Base-by-base conservation (phyloP, 1,284 basidiomycete species). In the Phellinidium pouzarii region DNA sequence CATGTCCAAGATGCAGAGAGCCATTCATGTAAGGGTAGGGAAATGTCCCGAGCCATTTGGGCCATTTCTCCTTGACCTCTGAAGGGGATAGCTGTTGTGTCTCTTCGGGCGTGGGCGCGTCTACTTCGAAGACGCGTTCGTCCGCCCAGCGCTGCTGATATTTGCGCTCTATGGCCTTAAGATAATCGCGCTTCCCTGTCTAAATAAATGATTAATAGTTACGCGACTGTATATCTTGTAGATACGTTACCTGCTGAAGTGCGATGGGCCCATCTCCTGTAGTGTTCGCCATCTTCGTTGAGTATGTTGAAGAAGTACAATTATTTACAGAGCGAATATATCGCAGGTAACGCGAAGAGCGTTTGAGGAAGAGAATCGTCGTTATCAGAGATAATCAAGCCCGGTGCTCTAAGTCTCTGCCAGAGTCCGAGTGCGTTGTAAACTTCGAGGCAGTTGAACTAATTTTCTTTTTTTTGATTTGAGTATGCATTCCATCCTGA, bases 1-100 rank as follows among this genome's bases (percentile, higher is more conserved):
- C 95, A 71, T 99, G 96, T 40, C 96, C 96, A 31, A 99, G 78
- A 70, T 99, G 96, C 61, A 99, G 78, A 59, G 88, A 90, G 47
- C 96, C 96, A 68, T 99, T 99, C 93, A 98, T 98, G 78, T 99
- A 99, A 1, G 93, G 90, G 72, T 78, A 95, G 25, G 95, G 93
- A 68, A 90, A 94, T 68, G 85, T 97, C 53, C 94, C 94, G 64
- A 98, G 91, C 92, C 93, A 98, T 73, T 97, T 99, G 31, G 94
- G 94, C 67, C 83, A 82, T 71, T 87, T 84, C 60, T 84, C 72
- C 50, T 73, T 75, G 62, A 89, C 70, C 62, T 88, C 69, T n/a
- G 74, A 75, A 26, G 72, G 70, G 20, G 85, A 81, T 36, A 88
- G 77, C 52, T 79, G 79, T 55, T 74, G 71, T 41, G 81, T 73